Evolutionary conservation across 1,139 yeast genomes (phyloP).

Genomic region (Taiozyma sp.): DNA sequence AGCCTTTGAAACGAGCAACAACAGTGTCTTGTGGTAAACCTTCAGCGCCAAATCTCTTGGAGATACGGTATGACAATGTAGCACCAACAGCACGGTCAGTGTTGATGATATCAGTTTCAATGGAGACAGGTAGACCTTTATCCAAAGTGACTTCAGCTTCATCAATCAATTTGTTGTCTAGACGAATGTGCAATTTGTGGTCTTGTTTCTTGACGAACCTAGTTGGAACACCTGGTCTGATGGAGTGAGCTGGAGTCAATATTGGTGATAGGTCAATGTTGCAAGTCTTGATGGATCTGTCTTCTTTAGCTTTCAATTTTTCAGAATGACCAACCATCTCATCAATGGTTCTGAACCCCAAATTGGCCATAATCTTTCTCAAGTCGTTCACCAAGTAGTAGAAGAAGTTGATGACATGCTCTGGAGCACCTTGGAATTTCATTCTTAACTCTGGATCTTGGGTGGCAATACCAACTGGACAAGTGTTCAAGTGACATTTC

Average conservation of each 20-base stretch:
- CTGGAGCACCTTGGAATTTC: conserved; percentile 96
- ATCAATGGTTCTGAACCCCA: conserved; percentile 92
- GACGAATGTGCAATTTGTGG: conserved; percentile 85
- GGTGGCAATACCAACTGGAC: conserved; percentile 99
- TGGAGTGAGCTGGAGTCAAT: conserved; percentile 92
- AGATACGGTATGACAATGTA: conserved; percentile 88
- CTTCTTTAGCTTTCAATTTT: conserved; percentile 80
- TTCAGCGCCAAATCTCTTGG: conserved; percentile 87
- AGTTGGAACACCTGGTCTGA: conserved; percentile 98
- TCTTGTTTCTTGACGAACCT: conserved; percentile 92
- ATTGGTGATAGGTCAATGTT: conserved; percentile 90
- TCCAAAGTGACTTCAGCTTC: conserved; percentile 93
- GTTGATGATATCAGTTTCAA: conserved; percentile 88
- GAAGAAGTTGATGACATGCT: conserved; percentile 96
- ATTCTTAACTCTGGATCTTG: conserved; percentile 93
- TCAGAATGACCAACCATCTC: conserved; percentile 99
- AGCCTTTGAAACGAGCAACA: conserved; percentile 86
- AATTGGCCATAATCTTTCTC: conserved; percentile 86
- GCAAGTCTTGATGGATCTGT: conserved; percentile 85
- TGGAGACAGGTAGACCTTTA: conserved; percentile 90
- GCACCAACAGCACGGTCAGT: conserved; percentile 97
- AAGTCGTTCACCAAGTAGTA: conserved; percentile 91
- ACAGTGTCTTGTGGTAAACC: conserved; percentile 96
- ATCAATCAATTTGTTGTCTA: conserved; percentile 93
- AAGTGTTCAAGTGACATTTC: conserved; percentile 87